These are phyloP conservation scores for Moringa oleifera DNA, from an alignment of 345 rosid genomes.

Conservation along the genomic window DNA sequence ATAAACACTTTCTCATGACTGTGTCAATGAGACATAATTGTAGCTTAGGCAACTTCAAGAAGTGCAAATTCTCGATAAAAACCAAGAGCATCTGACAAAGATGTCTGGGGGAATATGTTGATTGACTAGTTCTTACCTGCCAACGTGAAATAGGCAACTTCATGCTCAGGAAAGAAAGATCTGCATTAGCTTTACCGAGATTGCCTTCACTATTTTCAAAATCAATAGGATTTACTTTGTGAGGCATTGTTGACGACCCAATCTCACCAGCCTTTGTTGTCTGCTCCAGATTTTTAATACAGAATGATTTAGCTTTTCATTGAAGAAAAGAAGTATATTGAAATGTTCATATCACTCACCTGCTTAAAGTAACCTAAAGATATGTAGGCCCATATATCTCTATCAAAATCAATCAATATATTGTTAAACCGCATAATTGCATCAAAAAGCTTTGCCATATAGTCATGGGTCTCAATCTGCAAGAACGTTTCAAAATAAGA, in stretches of 20 bases:
- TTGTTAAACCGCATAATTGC: constrained; percentile 53
- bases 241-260: constrained; percentile 97
- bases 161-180: constrained; percentile 54
- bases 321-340: neutral
- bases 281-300: constrained; percentile 36
- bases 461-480: constrained; percentile 86
- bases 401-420: constrained; percentile 65
- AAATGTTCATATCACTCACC: constrained; percentile 28
- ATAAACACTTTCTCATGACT: too few relatives aligned
- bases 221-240: constrained; percentile 94
- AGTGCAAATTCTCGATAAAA: too few relatives aligned
- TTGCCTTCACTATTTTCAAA: constrained; percentile 98
- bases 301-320: constrained; percentile 1
- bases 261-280: constrained; percentile 86
- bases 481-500: constrained; percentile 15
- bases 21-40: too few relatives aligned
- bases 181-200: constrained; percentile 88
- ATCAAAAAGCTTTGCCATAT: constrained; percentile 69
- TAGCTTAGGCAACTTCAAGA: too few relatives aligned
- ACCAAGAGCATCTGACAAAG: too few relatives aligned
- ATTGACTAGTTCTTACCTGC: constrained; percentile 50
- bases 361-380: constrained; percentile 84
- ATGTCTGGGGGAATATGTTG: neutral
- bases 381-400: constrained; percentile 92
- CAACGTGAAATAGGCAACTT: constrained; percentile 89